Percentiles rank a stretch among this genome's conserved stretches.
phyloP scores from a whole-genome alignment of 805 yeast species.

The Pichia heedii region DNA sequence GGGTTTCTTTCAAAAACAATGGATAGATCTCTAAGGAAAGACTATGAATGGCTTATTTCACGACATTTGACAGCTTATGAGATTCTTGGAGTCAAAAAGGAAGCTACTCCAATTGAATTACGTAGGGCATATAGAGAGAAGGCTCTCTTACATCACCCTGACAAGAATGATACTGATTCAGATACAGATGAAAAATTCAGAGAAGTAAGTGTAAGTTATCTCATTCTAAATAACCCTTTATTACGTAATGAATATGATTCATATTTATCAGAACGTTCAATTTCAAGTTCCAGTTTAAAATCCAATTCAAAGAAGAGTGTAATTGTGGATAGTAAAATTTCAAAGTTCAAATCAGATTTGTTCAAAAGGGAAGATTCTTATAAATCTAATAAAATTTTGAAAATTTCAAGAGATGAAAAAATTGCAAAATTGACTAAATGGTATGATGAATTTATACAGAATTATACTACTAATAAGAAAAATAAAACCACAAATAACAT shows the following conservation, averaged over 20 bases:
- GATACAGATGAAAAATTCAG: constrained; percentile 23
- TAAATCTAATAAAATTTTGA: neutral
- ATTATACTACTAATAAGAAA: too few relatives aligned
- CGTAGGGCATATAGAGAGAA: constrained; percentile 24
- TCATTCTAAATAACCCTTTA: constrained; percentile 14
- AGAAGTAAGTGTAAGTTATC: constrained; percentile 22
- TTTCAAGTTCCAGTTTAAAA: too few relatives aligned
- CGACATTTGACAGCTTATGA: constrained; percentile 12
- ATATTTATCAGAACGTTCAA: constrained; percentile 6
- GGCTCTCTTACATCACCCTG: constrained; percentile 28
- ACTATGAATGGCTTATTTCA: constrained; percentile 13
- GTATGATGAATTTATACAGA: constrained; percentile 3
- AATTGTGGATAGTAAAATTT: neutral
- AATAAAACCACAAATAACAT: constrained; percentile 14
- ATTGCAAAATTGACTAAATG: neutral
- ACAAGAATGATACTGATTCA: constrained; percentile 22
- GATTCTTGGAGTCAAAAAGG: constrained; percentile 6
- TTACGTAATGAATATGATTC: constrained; percentile 18
- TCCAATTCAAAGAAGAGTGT: too few relatives aligned
- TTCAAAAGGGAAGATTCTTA: neutral
- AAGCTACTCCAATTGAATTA: constrained; percentile 10
- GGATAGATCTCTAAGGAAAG: constrained; percentile 6
- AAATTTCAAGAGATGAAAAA: neutral
- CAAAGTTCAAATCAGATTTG: constrained; percentile 4
- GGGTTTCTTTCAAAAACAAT: constrained; percentile 1